Base-by-base conservation (phyloP, 495 filamentous ascomycete species). In the Neohortaea acidophila region DNA sequence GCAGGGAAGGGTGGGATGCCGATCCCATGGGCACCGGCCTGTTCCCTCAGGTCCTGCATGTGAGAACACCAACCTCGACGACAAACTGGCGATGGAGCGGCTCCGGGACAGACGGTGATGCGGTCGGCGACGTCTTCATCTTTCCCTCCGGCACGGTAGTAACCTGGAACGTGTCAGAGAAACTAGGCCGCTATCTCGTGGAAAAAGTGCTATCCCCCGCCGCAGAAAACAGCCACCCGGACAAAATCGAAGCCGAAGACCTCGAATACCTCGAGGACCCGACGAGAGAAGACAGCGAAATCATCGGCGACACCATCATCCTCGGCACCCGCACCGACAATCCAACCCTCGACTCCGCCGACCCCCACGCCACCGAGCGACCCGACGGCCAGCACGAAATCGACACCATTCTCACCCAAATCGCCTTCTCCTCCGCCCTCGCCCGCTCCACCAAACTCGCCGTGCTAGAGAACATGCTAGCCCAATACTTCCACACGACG, bases 131-230 rank as follows among this genome's bases (percentile, higher is more conserved):
- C 55, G 69, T 94, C 11, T 94, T 96, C 47, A 75, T 97, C n/a
- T 97, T 97, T 49, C 84, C 89, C 4, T 93, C 87, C 0, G 89
- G 89, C 2, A 91, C 84, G n/a, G 72, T 94, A 3, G 89, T 96
- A 7, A 72, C 81, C 21, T 97, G 89, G 89, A 75, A 75, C 5
- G 65, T 94, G 2, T 75, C 81, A 0, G 67, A 81, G 37, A 71
- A 73, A 21, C 69, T 81, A 14, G 75, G 79, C 10, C 71, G 68
- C 12, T 71, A 70, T 18, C 60, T 96, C n/a, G 77, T 86, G 2
- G 77, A 77, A 4, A 67, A 67, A 36, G 77, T 78, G 23, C 60
- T 91, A 5, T 64, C 79, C 0, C 73, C 75, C 0, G 84, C 87
- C 0, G 84, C 86, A 3, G 69, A 76, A 39, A 66, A 71, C n/a